phyloP scores from a whole-genome alignment of 108 stramenopile genomes.

The Aureococcus anophagefferens region DNA sequence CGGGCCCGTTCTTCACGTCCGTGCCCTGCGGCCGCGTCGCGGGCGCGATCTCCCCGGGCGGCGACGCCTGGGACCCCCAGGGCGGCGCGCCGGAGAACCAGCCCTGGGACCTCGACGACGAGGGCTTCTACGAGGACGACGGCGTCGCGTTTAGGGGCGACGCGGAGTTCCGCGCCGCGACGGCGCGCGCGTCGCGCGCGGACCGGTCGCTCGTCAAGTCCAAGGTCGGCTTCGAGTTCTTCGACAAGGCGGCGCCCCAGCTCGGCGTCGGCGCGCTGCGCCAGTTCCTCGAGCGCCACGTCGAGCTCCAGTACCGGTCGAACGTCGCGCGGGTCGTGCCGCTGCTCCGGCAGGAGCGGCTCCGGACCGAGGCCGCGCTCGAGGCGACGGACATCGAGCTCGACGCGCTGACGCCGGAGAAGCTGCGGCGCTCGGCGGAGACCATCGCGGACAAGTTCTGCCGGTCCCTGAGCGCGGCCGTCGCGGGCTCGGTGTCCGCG shows the following conservation, averaged over 20 bases:
- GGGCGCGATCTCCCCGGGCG: background rate
- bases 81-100: constrained; percentile 5
- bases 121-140: background rate
- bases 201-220: background rate
- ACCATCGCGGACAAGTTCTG: constrained; percentile 77
- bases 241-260: constrained; percentile 25
- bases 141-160: background rate
- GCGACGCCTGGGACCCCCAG: background rate
- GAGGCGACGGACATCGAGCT: constrained; percentile 60
- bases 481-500: constrained; percentile 72
- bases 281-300: constrained; percentile 71
- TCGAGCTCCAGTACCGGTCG: constrained; percentile 74
- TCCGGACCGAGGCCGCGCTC: constrained; percentile 50
- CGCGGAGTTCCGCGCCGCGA: background rate
- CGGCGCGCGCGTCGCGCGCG: background rate
- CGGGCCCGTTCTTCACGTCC: constrained; percentile 81
- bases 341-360: constrained; percentile 69
- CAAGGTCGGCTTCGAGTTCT: background rate
- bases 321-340: constrained; percentile 86
- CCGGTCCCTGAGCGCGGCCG: constrained; percentile 48
- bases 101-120: constrained; percentile 2
- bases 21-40: constrained; percentile 80
- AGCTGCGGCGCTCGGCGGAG: constrained; percentile 63
- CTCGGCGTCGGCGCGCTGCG: constrained; percentile 66
- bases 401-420: constrained; percentile 65